Percentiles rank a stretch among this genome's conserved stretches.
Conservation (phyloP, 108 stramenopile species). For the Conticribra weissflogii region DNA sequence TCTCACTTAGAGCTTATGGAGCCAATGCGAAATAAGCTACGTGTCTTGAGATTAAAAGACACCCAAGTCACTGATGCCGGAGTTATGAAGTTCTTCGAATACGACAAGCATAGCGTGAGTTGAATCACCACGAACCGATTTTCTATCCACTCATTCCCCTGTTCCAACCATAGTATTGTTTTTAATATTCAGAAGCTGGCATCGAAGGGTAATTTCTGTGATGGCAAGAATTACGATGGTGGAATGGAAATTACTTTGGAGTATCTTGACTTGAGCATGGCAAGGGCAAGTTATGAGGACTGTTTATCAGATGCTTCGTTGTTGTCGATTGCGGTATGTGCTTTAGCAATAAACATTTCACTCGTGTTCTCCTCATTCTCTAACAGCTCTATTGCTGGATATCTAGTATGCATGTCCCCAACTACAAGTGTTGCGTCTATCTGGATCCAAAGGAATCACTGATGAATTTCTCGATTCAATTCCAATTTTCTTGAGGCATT, state of each 20-base stretch:
- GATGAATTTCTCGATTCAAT: conserved; percentile 20
- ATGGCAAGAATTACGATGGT: no score
- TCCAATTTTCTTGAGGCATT: conserved; percentile 4
- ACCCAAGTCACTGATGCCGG: conserved; percentile 9
- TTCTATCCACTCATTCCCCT: background rate
- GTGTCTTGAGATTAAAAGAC: conserved; percentile 16
- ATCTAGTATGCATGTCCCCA: conserved; percentile 10
- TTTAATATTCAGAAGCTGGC: no score
- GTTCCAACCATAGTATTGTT: no score
- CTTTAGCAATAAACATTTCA: no score
- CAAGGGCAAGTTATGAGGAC: background rate
- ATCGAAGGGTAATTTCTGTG: no score
- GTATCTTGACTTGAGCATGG: conserved; percentile 25
- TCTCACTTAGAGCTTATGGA: conserved; percentile 1
- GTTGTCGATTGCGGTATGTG: conserved; percentile 11
- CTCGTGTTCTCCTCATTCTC: background rate
- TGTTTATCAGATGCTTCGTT: conserved; percentile 1
- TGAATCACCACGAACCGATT: background rate
- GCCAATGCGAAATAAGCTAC: conserved; percentile 2
- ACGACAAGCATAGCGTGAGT: background rate
- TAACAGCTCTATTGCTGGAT: background rate
- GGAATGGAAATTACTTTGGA: no score
- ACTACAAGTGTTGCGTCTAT: conserved; percentile 18
- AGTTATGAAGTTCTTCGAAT: conserved; percentile 7
- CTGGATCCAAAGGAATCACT: conserved; percentile 15